Conservation (phyloP, 495 filamentous ascomycete species). For the Penicillium soppii region DNA sequence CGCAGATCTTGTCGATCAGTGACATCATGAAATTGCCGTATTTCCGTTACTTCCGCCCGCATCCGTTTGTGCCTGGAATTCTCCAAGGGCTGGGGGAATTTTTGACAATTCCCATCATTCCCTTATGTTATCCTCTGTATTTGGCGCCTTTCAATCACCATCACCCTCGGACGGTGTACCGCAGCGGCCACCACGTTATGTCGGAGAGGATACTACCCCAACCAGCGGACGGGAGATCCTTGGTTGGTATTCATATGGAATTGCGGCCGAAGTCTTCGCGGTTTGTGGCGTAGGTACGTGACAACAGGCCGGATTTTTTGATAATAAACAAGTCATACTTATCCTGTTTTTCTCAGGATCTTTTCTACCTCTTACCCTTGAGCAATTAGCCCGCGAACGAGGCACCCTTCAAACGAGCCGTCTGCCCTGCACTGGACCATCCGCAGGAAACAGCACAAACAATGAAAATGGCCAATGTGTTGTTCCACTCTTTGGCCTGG, state of each 20-base stretch:
- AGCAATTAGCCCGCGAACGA: slow-evolving; percentile 81
- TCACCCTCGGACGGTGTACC: slow-evolving; percentile 23
- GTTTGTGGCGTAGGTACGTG: slow-evolving; percentile 68
- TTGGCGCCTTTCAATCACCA: slow-evolving; percentile 19
- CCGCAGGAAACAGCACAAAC: slow-evolving; percentile 16
- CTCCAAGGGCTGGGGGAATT: neutral
- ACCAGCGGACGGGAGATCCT: slow-evolving; percentile 77
- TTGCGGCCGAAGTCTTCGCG: slow-evolving; percentile 89
- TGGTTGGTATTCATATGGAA: slow-evolving; percentile 89
- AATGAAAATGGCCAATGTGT: slow-evolving; percentile 41
- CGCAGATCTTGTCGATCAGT: slow-evolving; percentile 3
- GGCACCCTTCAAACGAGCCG: slow-evolving; percentile 63
- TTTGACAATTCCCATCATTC: neutral
- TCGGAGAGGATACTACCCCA: slow-evolving; percentile 77
- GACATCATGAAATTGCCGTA: slow-evolving; percentile 8
- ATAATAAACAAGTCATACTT: slow-evolving; percentile 5
- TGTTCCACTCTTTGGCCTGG: slow-evolving; percentile 41
- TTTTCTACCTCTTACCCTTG: slow-evolving; percentile 86
- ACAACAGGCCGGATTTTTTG: too few species aligned
- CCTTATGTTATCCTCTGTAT: slow-evolving; percentile 22
- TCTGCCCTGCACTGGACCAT: slow-evolving; percentile 33
- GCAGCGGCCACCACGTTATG: slow-evolving; percentile 53
- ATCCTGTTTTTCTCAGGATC: slow-evolving; percentile 56
- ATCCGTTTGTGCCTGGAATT: slow-evolving; percentile 15
- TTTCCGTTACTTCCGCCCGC: slow-evolving; percentile 19